phyloP scores from a whole-genome alignment of 805 yeast species.

The Nakazawaea molendinolei region DNA sequence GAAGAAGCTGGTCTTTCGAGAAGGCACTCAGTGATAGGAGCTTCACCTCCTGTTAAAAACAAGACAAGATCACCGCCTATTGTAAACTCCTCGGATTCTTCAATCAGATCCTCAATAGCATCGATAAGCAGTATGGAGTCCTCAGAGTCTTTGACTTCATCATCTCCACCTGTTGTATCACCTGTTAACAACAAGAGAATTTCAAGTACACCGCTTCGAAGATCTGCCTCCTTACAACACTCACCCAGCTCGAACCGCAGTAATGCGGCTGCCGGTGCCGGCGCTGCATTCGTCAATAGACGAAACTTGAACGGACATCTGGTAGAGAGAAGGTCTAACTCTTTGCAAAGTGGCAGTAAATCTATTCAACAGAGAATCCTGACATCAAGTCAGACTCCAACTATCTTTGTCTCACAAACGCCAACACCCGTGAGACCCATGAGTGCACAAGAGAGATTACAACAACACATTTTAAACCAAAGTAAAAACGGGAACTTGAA shows the following conservation, averaged over 20 bases:
- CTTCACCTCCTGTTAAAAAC: background rate
- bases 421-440: conserved; percentile 14
- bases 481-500: conserved; percentile 24
- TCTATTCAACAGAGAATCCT: too few relatives aligned
- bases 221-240: conserved; percentile 6
- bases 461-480: conserved; percentile 26
- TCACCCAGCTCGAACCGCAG: background rate
- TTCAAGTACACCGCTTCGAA: conserved; percentile 1
- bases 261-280: conserved; percentile 12
- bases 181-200: background rate
- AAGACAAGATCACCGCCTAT: background rate
- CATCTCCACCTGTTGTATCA: background rate
- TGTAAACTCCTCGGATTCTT: conserved; percentile 3
- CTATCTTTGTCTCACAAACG: too few relatives aligned
- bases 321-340: too few relatives aligned
- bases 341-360: too few relatives aligned
- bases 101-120: conserved; percentile 3
- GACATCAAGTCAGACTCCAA: too few relatives aligned
- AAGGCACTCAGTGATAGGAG: background rate
- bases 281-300: conserved; percentile 10
- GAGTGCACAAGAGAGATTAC: conserved; percentile 29
- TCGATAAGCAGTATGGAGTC: background rate
- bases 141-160: background rate
- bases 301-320: too few relatives aligned
- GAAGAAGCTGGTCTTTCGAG: background rate